phyloP scores from a whole-genome alignment of 306 rosid species.

The Prunus persica region Prunus_persica_NCBIv2 NC_034011.1:2872001-2872500 shows the following conservation, averaged over 20 bases:
- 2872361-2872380: conserved; percentile 8
- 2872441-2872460: conserved; percentile 87
- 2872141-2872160: conserved; percentile 61
- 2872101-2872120: conserved; percentile 74
- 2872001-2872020: conserved; percentile 93
- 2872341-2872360: conserved; percentile 7
- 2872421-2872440: conserved; percentile 87
- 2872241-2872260: conserved; percentile 8
- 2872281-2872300: not conserved
- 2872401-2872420: conserved; percentile 71
- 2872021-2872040: conserved; percentile 78
- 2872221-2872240: conserved; percentile 65
- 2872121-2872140: conserved; percentile 67
- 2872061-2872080: conserved; percentile 68
- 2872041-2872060: conserved; percentile 84
- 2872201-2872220: conserved; percentile 80
- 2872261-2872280: not conserved
- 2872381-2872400: conserved; percentile 1
- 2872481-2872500: conserved; percentile 72
- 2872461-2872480: conserved; percentile 86
- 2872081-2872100: conserved; percentile 66
- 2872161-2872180: conserved; percentile 69
- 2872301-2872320: not conserved
- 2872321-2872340: not conserved
- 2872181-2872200: conserved; percentile 93